phyloP scores from a whole-genome alignment of 1,139 yeast genomes.

The Blastobotrys proliferans region DNA sequence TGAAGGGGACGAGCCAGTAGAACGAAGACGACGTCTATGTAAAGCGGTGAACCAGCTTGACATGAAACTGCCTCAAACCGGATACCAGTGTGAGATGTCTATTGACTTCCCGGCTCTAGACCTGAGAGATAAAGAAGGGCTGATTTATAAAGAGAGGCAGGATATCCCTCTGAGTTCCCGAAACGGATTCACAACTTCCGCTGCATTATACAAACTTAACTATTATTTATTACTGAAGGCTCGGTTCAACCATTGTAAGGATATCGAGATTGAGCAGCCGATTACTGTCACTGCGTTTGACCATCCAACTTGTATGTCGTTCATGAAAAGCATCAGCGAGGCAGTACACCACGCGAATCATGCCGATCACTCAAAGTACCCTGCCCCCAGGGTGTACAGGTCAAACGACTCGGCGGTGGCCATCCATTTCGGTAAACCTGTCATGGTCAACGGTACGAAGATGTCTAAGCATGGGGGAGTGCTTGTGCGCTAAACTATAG shows the following conservation, averaged over 20 bases:
- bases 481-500: slow-evolving; percentile 1
- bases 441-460: slow-evolving; percentile 6
- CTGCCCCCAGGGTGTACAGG: slow-evolving; percentile 17
- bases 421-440: slow-evolving; percentile 5
- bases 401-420: slow-evolving; percentile 15
- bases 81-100: slow-evolving; percentile 30
- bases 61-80: slow-evolving; percentile 28
- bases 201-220: slow-evolving; percentile 36
- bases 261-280: slow-evolving; percentile 37
- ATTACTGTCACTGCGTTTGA: slow-evolving; percentile 38
- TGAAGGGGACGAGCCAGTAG: slow-evolving; percentile 33
- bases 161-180: slow-evolving; percentile 36
- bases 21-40: slow-evolving; percentile 31
- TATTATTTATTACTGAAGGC: slow-evolving; percentile 36
- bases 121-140: slow-evolving; percentile 28
- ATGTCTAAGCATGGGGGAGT: slow-evolving; percentile 5
- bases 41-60: slow-evolving; percentile 32
- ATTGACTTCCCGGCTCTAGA: slow-evolving; percentile 32
- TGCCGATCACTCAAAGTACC: slow-evolving; percentile 28
- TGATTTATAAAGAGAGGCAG: slow-evolving; percentile 33
- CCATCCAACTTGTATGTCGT: slow-evolving; percentile 36
- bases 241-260: slow-evolving; percentile 37
- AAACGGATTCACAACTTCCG: slow-evolving; percentile 36
- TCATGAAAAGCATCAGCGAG: slow-evolving; percentile 34
- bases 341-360: slow-evolving; percentile 35